A percentile compares a stretch with the other conserved stretches of the same genome.
phyloP scores from a whole-genome alignment of 2,329 filamentous ascomycete species.

The Fusarium newnesense region DNA sequence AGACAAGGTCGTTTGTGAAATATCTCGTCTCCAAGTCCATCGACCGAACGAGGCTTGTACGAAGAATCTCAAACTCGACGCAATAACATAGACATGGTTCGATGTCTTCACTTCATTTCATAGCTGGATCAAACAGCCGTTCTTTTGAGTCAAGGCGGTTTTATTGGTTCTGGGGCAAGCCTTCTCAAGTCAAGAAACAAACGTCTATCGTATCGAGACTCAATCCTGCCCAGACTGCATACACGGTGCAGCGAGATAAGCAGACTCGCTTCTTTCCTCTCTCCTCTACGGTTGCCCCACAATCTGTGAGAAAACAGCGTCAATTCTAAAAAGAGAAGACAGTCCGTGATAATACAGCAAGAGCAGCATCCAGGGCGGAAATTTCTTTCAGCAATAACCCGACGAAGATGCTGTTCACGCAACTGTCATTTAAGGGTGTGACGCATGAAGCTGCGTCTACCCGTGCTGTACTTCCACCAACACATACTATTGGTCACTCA shows the following conservation, averaged over 20 bases:
- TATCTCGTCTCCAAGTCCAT: background rate
- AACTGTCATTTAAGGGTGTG: constrained; percentile 42
- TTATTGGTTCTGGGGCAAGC: constrained; percentile 32
- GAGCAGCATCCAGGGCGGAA: constrained; percentile 34
- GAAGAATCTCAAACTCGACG: background rate
- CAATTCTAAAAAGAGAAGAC: constrained; percentile 10
- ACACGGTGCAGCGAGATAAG: constrained; percentile 11
- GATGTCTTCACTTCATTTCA: constrained; percentile 19
- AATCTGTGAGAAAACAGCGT: constrained; percentile 2
- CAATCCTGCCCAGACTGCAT: background rate
- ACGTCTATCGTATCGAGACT: constrained; percentile 12
- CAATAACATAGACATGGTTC: constrained; percentile 3
- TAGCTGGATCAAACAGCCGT: constrained; percentile 9
- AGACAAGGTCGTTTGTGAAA: constrained; percentile 9
- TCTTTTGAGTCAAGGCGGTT: constrained; percentile 30
- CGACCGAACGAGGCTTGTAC: background rate
- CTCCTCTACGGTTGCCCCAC: constrained; percentile 16
- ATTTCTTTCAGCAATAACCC: constrained; percentile 37
- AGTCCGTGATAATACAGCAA: constrained; percentile 17
- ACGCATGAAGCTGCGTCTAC: constrained; percentile 18
- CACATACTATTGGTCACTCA: constrained; percentile 32
- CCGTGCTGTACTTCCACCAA: constrained; percentile 24
- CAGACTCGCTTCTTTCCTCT: constrained; percentile 15
- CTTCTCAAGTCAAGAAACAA: constrained; percentile 20
- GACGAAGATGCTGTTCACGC: constrained; percentile 34